Evolutionary conservation across 345 rosid species (phyloP).

Genomic region (Triadica sebifera): DNA sequence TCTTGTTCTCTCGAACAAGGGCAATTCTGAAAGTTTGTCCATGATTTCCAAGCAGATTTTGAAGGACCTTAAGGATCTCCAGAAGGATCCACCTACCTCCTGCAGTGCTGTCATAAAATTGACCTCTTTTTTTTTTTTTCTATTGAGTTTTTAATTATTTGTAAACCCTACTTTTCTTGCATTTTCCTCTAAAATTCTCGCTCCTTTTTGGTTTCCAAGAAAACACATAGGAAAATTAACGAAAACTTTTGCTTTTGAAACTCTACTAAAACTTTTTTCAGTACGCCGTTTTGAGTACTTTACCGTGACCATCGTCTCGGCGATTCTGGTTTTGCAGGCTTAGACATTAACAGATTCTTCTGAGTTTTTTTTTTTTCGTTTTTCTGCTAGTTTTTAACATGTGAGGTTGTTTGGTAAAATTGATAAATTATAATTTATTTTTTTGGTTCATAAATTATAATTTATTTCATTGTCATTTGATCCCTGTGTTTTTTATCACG

Average conservation of each 20-base stretch:
- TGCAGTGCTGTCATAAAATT: slow-evolving; percentile 32
- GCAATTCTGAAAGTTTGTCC: slow-evolving; percentile 12
- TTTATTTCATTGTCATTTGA: not conserved
- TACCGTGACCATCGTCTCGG: slow-evolving; percentile 30
- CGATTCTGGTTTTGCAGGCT: slow-evolving; percentile 36
- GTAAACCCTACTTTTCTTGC: too few relatives aligned
- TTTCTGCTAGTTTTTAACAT: not conserved
- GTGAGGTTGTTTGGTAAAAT: not conserved
- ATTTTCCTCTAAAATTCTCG: too few relatives aligned
- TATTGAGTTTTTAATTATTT: not conserved
- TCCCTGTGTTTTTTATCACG: not conserved
- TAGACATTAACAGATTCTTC: slow-evolving; percentile 54
- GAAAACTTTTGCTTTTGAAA: too few relatives aligned
- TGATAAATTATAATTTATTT: too few relatives aligned
- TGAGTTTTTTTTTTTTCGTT: not conserved
- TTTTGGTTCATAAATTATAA: too few relatives aligned
- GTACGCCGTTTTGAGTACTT: slow-evolving; percentile 8
- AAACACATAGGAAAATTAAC: too few relatives aligned
- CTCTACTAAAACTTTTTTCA: too few relatives aligned
- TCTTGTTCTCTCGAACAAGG: slow-evolving; percentile 10
- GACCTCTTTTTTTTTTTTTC: not conserved
- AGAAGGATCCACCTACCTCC: slow-evolving; percentile 41
- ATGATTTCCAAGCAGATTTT: slow-evolving; percentile 39
- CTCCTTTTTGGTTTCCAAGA: slow-evolving; percentile 16
- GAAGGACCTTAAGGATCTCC: slow-evolving; percentile 45